Percentiles rank a stretch among this genome's conserved stretches.
phyloP scores from a whole-genome alignment of 768 basidiomycete species.

The Scleroderma bovista region DNA sequence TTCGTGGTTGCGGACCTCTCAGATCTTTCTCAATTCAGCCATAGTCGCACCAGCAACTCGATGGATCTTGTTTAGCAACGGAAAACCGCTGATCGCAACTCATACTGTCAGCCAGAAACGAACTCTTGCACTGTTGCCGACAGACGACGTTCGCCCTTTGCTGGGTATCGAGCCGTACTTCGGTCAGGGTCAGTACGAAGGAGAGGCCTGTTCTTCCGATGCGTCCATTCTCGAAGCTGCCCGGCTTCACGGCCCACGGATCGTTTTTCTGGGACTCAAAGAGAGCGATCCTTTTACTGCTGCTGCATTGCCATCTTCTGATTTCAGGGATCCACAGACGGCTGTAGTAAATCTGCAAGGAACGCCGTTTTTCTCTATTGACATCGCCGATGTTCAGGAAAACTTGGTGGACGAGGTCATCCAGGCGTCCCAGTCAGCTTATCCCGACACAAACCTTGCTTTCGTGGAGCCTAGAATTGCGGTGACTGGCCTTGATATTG shows the following conservation, averaged over 20 bases:
- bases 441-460: slow-evolving; percentile 36
- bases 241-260: slow-evolving; percentile 50
- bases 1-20: slow-evolving; percentile 74
- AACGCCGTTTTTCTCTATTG: slow-evolving; percentile 81
- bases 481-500: slow-evolving; percentile 49
- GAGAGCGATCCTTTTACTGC: slow-evolving; percentile 44
- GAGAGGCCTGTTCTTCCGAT: slow-evolving; percentile 21
- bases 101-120: slow-evolving; percentile 27
- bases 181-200: slow-evolving; percentile 54
- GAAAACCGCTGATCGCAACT: slow-evolving; percentile 57
- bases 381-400: slow-evolving; percentile 52
- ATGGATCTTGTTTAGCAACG: slow-evolving; percentile 76
- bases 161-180: slow-evolving; percentile 69
- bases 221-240: slow-evolving; percentile 44
- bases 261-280: slow-evolving; percentile 79
- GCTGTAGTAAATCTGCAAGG: slow-evolving; percentile 63
- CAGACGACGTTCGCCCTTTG: slow-evolving; percentile 54
- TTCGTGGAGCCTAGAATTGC: slow-evolving; percentile 66
- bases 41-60: slow-evolving; percentile 51
- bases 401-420: slow-evolving; percentile 38
- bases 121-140: slow-evolving; percentile 50
- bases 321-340: slow-evolving; percentile 51
- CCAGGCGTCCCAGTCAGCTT: slow-evolving; percentile 31
- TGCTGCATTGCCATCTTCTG: slow-evolving; percentile 57
- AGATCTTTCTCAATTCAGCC: slow-evolving; percentile 70